Evolutionary conservation across 2,329 filamentous ascomycete species (phyloP).

Genomic region (Fusarium goolgardi): DNA sequence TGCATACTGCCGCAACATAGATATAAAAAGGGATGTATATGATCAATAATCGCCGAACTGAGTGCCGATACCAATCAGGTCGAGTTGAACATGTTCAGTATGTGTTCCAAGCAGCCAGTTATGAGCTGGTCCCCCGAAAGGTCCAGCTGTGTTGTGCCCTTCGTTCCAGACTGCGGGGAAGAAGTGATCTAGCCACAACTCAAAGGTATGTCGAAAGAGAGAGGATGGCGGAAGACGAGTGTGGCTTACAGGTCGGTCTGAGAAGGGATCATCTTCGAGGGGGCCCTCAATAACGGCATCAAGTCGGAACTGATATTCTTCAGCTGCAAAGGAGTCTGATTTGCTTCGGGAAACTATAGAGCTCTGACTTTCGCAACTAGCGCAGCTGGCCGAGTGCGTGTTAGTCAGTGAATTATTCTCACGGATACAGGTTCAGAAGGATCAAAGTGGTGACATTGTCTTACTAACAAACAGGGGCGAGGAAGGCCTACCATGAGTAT

Average conservation of each 20-base stretch:
- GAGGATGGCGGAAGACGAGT: neutral
- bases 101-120: neutral
- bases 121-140: neutral
- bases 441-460: neutral
- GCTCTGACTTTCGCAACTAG: neutral
- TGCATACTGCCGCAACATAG: neutral
- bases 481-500: neutral
- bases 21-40: neutral
- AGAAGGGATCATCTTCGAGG: slow-evolving; percentile 6
- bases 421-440: neutral
- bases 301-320: slow-evolving; percentile 1
- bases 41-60: neutral
- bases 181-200: neutral
- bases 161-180: neutral
- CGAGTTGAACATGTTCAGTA: neutral
- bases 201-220: neutral
- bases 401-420: neutral
- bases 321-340: neutral
- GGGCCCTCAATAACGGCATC: neutral
- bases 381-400: neutral
- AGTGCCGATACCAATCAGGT: neutral
- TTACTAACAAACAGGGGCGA: neutral
- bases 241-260: neutral
- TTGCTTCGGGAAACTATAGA: neutral
- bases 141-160: neutral